phyloP scores from a whole-genome alignment of 2,329 filamentous ascomycete species.

The Graphilbum sp. region DNA sequence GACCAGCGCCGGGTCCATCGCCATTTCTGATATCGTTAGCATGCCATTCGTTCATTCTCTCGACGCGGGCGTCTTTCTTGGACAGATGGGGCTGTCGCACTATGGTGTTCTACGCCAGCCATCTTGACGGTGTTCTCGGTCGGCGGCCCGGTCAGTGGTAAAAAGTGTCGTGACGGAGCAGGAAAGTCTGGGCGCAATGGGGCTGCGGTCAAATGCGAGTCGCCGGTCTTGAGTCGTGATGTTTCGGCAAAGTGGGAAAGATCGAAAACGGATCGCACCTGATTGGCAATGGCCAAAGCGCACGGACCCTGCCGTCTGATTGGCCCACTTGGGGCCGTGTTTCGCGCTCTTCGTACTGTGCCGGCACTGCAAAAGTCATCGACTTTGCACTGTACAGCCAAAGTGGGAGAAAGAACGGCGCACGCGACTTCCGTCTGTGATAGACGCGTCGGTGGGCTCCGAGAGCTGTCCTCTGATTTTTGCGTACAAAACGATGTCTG shows the following conservation, averaged over 20 bases:
- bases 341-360: neutral
- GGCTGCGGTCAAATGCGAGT: no score
- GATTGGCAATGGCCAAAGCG: slow-evolving; percentile 7
- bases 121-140: slow-evolving; percentile 17
- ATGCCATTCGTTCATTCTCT: slow-evolving; percentile 1
- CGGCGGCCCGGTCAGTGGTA: slow-evolving; percentile 2
- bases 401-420: neutral
- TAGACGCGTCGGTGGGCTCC: slow-evolving; percentile 3
- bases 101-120: slow-evolving; percentile 26
- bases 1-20: slow-evolving; percentile 29
- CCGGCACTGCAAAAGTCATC: no score
- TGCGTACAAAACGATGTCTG: no score
- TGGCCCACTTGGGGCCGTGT: neutral
- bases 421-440: slow-evolving; percentile 2
- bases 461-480: no score
- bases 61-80: neutral
- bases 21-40: slow-evolving; percentile 24
- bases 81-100: slow-evolving; percentile 14
- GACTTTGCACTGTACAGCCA: slow-evolving; percentile 4
- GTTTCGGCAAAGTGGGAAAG: neutral
- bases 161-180: neutral
- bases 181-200: neutral
- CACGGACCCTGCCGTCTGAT: neutral
- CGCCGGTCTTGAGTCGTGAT: no score
- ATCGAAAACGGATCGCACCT: slow-evolving; percentile 7